Percentiles rank a stretch among this genome's conserved stretches.
Conservation (phyloP, 2,329 filamentous ascomycete genomes). For the Lizonia empirigonia region DNA sequence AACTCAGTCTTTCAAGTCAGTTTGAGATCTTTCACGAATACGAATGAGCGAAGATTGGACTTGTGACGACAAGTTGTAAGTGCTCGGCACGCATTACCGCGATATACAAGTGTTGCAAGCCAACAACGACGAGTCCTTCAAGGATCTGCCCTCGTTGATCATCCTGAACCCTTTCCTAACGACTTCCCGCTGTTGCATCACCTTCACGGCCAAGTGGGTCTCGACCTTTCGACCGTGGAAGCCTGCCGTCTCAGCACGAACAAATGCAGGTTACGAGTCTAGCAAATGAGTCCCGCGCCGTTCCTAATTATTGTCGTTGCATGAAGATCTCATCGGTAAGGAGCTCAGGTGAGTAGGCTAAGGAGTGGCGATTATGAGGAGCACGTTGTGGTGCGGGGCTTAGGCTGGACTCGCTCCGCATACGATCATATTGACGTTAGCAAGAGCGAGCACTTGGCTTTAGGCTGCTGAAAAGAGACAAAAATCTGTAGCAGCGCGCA, state of each 20-base stretch:
- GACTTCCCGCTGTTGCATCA: constrained; percentile 11
- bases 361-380: constrained; percentile 28
- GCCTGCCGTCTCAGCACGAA: not conserved
- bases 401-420: constrained; percentile 9
- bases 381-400: constrained; percentile 18
- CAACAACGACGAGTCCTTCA: not conserved
- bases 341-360: constrained; percentile 5
- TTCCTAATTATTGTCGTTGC: constrained; percentile 5
- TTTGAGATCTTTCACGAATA: too few relatives aligned
- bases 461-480: not conserved
- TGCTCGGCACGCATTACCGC: not conserved
- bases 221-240: not conserved
- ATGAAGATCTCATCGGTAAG: constrained; percentile 12
- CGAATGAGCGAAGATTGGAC: too few relatives aligned
- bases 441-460: constrained; percentile 1
- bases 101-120: not conserved
- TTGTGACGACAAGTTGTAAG: not conserved
- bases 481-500: not conserved
- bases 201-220: constrained; percentile 9
- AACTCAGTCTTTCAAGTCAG: too few relatives aligned
- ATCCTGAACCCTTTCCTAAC: not conserved
- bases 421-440: constrained; percentile 9
- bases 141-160: not conserved
- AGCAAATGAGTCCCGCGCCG: not conserved
- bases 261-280: not conserved